Evolutionary conservation across 1,284 basidiomycete species (phyloP).

Genomic region (Exobasidium rhododendri): DNA sequence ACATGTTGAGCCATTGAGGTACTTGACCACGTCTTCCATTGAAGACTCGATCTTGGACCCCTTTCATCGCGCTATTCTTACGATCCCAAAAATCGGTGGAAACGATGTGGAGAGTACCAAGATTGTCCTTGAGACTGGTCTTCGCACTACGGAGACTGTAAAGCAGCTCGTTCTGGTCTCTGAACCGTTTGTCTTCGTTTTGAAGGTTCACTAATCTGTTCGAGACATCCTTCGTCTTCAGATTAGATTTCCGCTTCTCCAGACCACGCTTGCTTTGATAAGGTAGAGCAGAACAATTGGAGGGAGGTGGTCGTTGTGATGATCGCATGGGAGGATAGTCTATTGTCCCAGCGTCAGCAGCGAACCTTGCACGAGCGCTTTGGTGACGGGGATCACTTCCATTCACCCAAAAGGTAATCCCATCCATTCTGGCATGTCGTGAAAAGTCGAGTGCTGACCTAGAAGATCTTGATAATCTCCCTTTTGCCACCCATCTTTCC

Average conservation of each 20-base stretch:
- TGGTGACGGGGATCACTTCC: slow-evolving; percentile 7
- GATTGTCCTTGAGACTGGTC: background rate
- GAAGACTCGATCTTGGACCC: background rate
- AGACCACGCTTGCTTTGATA: background rate
- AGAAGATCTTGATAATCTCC: background rate
- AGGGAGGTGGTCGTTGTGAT: too few species aligned
- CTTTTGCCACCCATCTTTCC: background rate
- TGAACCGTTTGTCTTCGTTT: background rate
- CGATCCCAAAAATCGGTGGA: background rate
- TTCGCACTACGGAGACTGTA: background rate
- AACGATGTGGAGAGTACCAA: slow-evolving; percentile 1
- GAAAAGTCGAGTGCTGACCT: too few species aligned
- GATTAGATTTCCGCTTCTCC: too few species aligned
- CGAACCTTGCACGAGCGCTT: background rate
- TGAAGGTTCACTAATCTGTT: too few species aligned
- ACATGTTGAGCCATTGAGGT: background rate
- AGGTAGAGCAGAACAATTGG: too few species aligned
- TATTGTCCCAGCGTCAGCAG: too few species aligned
- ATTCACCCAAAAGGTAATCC: background rate
- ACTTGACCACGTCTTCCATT: background rate
- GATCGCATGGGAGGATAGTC: too few species aligned
- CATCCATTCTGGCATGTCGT: background rate
- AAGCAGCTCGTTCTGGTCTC: background rate
- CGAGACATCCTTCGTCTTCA: background rate
- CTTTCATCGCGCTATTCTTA: background rate